Conservation (phyloP, 495 filamentous ascomycete species). For the Bacidia gigantensis region DNA sequence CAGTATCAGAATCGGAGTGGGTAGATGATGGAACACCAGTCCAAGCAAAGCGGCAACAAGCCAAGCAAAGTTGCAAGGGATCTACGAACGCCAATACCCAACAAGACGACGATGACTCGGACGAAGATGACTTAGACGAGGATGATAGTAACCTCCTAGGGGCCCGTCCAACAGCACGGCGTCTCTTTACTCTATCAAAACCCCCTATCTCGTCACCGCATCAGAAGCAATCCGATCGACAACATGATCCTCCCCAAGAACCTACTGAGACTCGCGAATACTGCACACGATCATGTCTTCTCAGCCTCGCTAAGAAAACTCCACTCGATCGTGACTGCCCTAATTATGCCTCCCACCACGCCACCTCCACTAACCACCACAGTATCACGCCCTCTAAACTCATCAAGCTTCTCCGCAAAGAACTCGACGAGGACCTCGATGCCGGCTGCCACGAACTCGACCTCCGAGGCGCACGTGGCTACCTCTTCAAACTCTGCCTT, state of each 20-base stretch:
- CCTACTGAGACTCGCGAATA: slow-evolving; percentile 18
- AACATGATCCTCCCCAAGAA: not conserved
- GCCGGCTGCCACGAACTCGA: slow-evolving; percentile 24
- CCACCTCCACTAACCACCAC: slow-evolving; percentile 6
- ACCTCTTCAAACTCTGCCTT: slow-evolving; percentile 6
- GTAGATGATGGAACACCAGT: not conserved
- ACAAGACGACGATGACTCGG: not conserved
- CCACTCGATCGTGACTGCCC: slow-evolving; percentile 28
- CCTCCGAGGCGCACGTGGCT: slow-evolving; percentile 7
- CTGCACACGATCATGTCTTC: slow-evolving; percentile 33
- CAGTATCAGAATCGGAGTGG: not conserved
- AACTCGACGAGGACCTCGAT: slow-evolving; percentile 26
- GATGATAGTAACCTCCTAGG: not conserved
- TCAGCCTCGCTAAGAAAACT: slow-evolving; percentile 22
- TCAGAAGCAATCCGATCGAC: not conserved
- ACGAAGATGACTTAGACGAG: not conserved
- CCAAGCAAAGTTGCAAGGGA: too few relatives aligned
- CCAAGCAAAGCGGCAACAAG: too few relatives aligned
- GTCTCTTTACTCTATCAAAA: not conserved
- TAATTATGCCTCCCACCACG: slow-evolving; percentile 24
- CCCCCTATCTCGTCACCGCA: not conserved
- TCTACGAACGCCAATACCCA: not conserved
- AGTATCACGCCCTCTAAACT: slow-evolving; percentile 2
- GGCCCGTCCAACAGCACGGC: not conserved
- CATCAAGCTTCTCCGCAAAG: slow-evolving; percentile 8